These are phyloP conservation scores for Oryza meridionalis DNA, from an alignment of 176 grass and related monocot species.

Conservation along the genomic window DNA sequence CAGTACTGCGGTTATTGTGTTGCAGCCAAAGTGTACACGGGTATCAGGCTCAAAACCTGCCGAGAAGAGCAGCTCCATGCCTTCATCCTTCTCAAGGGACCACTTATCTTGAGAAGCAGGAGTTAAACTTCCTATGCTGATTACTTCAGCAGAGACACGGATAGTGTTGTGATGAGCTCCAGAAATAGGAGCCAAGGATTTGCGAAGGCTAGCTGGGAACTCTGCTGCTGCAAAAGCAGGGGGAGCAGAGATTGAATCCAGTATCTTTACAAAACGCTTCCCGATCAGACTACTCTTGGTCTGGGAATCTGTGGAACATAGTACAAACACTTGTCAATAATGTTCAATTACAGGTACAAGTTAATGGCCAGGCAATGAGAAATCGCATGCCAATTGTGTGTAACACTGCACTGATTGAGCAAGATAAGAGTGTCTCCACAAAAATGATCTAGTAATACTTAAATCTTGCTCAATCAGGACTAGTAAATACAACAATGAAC, in stretches of 20 bases:
- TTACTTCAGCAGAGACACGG: constrained; percentile 61
- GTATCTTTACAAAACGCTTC: constrained; percentile 61
- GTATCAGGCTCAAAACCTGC: constrained; percentile 51
- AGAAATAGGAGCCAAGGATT: constrained; percentile 55
- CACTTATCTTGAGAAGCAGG: constrained; percentile 45
- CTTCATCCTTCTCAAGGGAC: constrained; percentile 52
- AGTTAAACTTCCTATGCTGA: constrained; percentile 55
- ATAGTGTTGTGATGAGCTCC: constrained; percentile 43
- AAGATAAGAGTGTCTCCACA: constrained; percentile 35
- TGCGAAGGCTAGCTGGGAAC: constrained; percentile 43
- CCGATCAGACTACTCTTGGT: constrained; percentile 23
- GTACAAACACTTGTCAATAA: constrained; percentile 45
- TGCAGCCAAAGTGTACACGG: constrained; percentile 51
- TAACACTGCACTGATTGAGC: constrained; percentile 44
- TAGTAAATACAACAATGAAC: constrained; percentile 44
- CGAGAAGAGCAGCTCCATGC: constrained; percentile 53
- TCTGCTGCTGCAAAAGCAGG: constrained; percentile 87
- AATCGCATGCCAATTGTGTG: constrained; percentile 15
- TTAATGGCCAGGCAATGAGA: constrained; percentile 15
- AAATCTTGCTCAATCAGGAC: constrained; percentile 47
- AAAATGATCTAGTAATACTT: constrained; percentile 29
- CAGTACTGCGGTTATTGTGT: constrained; percentile 53
- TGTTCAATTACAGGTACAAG: constrained; percentile 28
- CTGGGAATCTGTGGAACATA: constrained; percentile 49
- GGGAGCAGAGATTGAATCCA: constrained; percentile 78